Base-by-base conservation (phyloP, 768 basidiomycete species). In the Trametes coccinea region DNA sequence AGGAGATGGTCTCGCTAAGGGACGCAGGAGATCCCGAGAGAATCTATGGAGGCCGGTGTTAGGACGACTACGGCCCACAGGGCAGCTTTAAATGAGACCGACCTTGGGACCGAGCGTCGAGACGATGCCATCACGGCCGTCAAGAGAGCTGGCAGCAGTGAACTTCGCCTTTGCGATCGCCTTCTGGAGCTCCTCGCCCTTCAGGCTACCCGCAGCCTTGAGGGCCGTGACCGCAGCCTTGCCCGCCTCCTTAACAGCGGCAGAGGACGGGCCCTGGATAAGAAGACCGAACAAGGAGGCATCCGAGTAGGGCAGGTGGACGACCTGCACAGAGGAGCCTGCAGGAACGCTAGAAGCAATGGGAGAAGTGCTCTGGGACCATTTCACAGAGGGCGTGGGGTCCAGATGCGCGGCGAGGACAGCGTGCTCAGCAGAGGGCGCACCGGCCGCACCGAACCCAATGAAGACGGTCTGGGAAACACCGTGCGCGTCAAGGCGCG, bases 81-180 rank as follows among this genome's bases (percentile, higher is more conserved):
- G 8, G 33, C 61, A 53, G n/a, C 10, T 37, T 44, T 51, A 3
- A 17, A 2, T 58, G 16, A 40, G 62, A 75, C 77, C 45, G 62
- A 91, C 92, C 79, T 88, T 85, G 31, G 84, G 72, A 33, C 88
- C 90, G 57, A 93, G 71, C 37, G 82, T 73, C 31, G 78, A 76
- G 31, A 89, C 72, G 33, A 91, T 70, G 17, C 91, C 90, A 8
- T 87, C 86, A 59, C 92, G 78, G 58, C 79, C 80, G 63, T 99
- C 96, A 31, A 82, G 67, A 50, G 82, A 78, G 59, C 76, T 79
- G 2, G 95, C 95, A 66, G 89, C 84, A 52, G 82, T 76, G 71
- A 98, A 95, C 75, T 90, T 95, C 64, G 96, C 93, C 74, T 93
- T 93, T 10, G 91, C 87, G 40, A 93, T 76, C 14, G 96, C 95